phyloP scores from a whole-genome alignment of 2,329 filamentous ascomycete species.

The Fusarium zealandicum region DNA sequence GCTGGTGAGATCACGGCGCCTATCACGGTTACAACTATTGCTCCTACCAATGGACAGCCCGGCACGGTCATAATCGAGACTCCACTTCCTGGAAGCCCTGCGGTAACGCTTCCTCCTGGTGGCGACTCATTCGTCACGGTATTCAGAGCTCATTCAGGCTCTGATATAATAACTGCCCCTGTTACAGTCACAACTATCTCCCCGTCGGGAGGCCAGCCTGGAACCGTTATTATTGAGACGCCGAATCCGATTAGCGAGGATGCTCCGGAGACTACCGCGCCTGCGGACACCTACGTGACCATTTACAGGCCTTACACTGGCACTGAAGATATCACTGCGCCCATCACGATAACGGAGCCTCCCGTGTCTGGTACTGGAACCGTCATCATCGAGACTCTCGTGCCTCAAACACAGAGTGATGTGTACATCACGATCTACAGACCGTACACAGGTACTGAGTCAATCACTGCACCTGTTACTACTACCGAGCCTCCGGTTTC shows the following conservation, averaged over 20 bases:
- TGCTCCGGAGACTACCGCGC: not conserved
- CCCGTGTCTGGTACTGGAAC: slow-evolving; percentile 13
- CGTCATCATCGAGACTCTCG: slow-evolving; percentile 22
- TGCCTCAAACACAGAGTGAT: slow-evolving; percentile 4
- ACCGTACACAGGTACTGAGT: slow-evolving; percentile 13
- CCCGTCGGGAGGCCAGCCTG: slow-evolving; percentile 15
- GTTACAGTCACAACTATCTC: slow-evolving; percentile 13
- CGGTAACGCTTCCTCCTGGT: not conserved
- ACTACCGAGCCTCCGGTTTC: slow-evolving; percentile 5
- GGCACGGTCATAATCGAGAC: slow-evolving; percentile 21
- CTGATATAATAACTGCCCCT: slow-evolving; percentile 6
- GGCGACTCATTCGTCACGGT: slow-evolving; percentile 12
- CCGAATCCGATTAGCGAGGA: not conserved
- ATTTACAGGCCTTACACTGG: slow-evolving; percentile 28
- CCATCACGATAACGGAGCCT: slow-evolving; percentile 21
- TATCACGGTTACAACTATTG: slow-evolving; percentile 8
- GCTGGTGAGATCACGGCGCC: slow-evolving; percentile 4
- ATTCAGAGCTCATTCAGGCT: slow-evolving; percentile 8
- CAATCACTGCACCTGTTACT: slow-evolving; percentile 16
- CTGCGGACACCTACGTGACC: slow-evolving; percentile 24
- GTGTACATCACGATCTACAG: slow-evolving; percentile 23
- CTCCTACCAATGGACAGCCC: slow-evolving; percentile 6
- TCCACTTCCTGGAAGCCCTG: not conserved
- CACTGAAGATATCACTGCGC: slow-evolving; percentile 13
- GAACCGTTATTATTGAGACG: slow-evolving; percentile 21